These are phyloP conservation scores for Sporothrix dimorphospora DNA, from an alignment of 2,329 filamentous ascomycete species.

Conservation along the genomic window DNA sequence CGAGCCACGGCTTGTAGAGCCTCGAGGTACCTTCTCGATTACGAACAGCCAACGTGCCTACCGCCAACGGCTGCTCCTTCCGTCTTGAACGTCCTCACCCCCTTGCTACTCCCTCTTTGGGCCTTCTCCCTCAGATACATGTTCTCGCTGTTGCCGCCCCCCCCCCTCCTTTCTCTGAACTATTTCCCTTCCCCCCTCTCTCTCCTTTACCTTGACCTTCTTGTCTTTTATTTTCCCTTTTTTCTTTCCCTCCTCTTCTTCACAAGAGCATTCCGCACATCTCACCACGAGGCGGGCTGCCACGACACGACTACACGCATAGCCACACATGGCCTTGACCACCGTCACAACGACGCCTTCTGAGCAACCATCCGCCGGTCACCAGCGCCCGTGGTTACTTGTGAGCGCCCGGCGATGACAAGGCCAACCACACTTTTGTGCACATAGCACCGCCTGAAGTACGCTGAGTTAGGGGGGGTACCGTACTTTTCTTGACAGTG, in stretches of 20 bases:
- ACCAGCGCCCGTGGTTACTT: not conserved
- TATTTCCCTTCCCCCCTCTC: not conserved
- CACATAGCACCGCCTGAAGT: not conserved
- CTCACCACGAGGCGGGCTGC: not conserved
- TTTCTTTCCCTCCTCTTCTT: not conserved
- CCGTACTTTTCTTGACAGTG: not conserved
- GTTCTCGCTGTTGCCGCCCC: not conserved
- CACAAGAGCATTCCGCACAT: not conserved
- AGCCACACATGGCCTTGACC: not conserved
- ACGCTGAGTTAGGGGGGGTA: not conserved
- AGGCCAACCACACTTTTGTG: not conserved
- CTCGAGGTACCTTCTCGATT: not conserved
- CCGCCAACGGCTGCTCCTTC: not conserved
- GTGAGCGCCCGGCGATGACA: not conserved
- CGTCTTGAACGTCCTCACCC: not conserved
- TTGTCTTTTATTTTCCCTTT: not conserved
- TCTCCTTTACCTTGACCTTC: not conserved
- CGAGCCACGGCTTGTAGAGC: not conserved
- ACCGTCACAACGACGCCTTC: not conserved
- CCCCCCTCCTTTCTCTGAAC: not conserved
- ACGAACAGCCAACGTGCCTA: not conserved
- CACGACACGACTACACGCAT: not conserved
- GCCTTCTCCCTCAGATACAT: not conserved
- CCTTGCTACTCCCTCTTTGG: not conserved
- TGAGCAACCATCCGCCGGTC: not conserved